phyloP scores from a whole-genome alignment of 257 asterid species.

The Nicotiana tabacum region DNA sequence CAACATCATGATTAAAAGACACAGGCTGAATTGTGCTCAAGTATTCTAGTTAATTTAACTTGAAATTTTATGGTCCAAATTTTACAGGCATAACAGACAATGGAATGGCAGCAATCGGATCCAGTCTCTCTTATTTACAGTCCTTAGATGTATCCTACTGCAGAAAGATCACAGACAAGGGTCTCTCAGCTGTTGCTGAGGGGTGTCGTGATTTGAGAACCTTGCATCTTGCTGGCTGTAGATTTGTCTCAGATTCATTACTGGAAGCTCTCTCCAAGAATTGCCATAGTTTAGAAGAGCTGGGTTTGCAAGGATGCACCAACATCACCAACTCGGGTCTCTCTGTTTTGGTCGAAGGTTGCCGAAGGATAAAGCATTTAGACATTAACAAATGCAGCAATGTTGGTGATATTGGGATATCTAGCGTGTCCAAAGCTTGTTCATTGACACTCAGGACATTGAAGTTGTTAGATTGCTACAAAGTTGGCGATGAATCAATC shows the following conservation, averaged over 20 bases:
- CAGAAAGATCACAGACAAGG: slow-evolving; percentile 82
- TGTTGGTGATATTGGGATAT: slow-evolving; percentile 62
- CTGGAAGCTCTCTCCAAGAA: slow-evolving; percentile 57
- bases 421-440: slow-evolving; percentile 55
- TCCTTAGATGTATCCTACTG: slow-evolving; percentile 82
- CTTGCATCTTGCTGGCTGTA: slow-evolving; percentile 69
- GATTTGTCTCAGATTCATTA: slow-evolving; percentile 62
- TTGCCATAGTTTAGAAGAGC: slow-evolving; percentile 65
- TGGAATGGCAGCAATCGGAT: slow-evolving; percentile 64
- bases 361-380: slow-evolving; percentile 57
- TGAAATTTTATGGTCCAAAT: slow-evolving; percentile 8
- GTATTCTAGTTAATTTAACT: background rate
- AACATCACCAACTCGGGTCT: slow-evolving; percentile 72
- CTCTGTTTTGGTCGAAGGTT: slow-evolving; percentile 64
- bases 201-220: slow-evolving; percentile 63
- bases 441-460: slow-evolving; percentile 54
- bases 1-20: background rate
- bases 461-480: slow-evolving; percentile 74
- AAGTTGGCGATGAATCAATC: slow-evolving; percentile 66
- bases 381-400: slow-evolving; percentile 81
- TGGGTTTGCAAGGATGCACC: slow-evolving; percentile 73
- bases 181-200: slow-evolving; percentile 62
- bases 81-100: slow-evolving; percentile 73
- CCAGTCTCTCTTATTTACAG: slow-evolving; percentile 57
- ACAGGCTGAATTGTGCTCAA: background rate